phyloP scores from a whole-genome alignment of 495 filamentous ascomycete genomes.

The Penicillium coprophilum region DNA sequence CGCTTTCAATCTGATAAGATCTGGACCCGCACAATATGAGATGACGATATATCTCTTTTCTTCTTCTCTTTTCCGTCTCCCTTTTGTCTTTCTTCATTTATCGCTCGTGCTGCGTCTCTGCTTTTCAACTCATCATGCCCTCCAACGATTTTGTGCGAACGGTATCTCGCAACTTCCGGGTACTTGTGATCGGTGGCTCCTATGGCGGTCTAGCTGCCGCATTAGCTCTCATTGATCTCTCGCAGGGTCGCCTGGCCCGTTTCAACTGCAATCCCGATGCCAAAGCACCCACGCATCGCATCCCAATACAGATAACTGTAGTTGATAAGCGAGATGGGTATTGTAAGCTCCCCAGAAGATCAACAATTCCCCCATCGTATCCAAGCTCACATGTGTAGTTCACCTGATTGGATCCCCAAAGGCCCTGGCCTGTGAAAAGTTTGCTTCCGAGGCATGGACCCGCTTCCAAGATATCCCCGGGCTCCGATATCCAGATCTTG shows the following conservation, averaged over 20 bases:
- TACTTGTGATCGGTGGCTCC: conserved; percentile 62
- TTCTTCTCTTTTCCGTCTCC: background rate
- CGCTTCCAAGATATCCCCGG: conserved; percentile 59
- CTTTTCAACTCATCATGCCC: conserved; percentile 26
- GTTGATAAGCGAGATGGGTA: conserved; percentile 71
- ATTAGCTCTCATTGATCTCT: conserved; percentile 60
- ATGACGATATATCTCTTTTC: conserved; percentile 2
- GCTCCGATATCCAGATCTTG: conserved; percentile 51
- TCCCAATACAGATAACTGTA: conserved; percentile 62
- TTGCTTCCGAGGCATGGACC: conserved; percentile 60
- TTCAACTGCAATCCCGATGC: conserved; percentile 33
- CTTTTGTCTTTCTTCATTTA: background rate
- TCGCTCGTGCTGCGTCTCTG: background rate
- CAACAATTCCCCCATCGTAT: background rate
- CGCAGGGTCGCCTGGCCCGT: conserved; percentile 42
- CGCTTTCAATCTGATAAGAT: conserved; percentile 16
- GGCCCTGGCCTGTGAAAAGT: conserved; percentile 55
- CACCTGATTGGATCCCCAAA: conserved; percentile 67
- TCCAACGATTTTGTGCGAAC: conserved; percentile 31
- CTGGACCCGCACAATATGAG: conserved; percentile 3
- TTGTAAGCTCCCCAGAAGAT: conserved; percentile 45
- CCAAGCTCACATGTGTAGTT: conserved; percentile 24
- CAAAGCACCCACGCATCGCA: conserved; percentile 31
- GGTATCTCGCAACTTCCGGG: conserved; percentile 31
- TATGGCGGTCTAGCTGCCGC: conserved; percentile 63